These are phyloP conservation scores for Magnaporthales sp. DNA, from an alignment of 2,329 filamentous ascomycete species.

Conservation along the genomic window DNA sequence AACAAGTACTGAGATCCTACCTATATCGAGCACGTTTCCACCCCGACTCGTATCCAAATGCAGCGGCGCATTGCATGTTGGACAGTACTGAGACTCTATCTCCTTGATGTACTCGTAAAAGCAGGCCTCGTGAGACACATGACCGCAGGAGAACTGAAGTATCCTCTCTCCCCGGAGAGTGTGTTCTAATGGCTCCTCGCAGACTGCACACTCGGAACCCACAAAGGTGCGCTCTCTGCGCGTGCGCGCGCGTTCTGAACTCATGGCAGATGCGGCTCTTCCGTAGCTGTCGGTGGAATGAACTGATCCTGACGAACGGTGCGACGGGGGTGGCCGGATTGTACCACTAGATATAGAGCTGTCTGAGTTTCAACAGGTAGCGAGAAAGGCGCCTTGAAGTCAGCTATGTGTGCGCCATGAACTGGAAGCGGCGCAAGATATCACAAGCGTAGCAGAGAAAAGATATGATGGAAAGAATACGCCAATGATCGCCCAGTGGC, in stretches of 20 bases:
- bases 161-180: constrained; percentile 90
- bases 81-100: constrained; percentile 88
- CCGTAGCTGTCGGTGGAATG: constrained; percentile 27
- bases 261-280: constrained; percentile 50
- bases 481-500: not conserved
- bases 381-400: not conserved
- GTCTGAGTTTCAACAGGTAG: constrained; percentile 20
- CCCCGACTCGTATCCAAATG: constrained; percentile 88
- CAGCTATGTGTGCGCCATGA: not conserved
- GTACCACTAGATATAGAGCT: constrained; percentile 27
- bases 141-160: constrained; percentile 90
- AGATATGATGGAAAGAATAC: not conserved
- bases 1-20: constrained; percentile 37
- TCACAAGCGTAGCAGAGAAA: not conserved
- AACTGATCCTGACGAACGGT: constrained; percentile 27
- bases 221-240: constrained; percentile 91
- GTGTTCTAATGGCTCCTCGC: constrained; percentile 93
- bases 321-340: constrained; percentile 25
- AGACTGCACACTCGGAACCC: constrained; percentile 88
- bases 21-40: constrained; percentile 86
- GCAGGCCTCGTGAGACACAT: constrained; percentile 95
- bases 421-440: not conserved
- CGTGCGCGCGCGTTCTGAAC: constrained; percentile 67
- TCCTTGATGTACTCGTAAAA: constrained; percentile 98
- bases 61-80: constrained; percentile 84